Percentiles rank a stretch among this genome's conserved stretches.
These are phyloP conservation scores for Pseudogymnoascus sp. DNA, from an alignment of 2,329 filamentous ascomycete genomes.

Conservation along the genomic window DNA sequence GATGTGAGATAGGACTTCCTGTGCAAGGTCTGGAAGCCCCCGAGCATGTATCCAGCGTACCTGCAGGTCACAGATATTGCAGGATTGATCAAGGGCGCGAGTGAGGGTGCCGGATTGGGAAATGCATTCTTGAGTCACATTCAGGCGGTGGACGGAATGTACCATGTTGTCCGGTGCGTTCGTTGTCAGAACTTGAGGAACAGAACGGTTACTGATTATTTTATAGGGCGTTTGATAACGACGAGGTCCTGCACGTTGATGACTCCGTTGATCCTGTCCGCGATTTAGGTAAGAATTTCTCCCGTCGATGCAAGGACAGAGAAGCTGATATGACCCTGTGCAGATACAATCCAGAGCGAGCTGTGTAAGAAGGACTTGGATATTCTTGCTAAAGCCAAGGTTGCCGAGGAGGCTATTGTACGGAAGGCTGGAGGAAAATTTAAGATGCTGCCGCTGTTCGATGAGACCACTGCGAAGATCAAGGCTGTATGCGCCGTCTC, in stretches of 20 bases:
- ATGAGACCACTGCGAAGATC: conserved; percentile 36
- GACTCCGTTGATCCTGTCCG: conserved; percentile 39
- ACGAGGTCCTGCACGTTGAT: conserved; percentile 39
- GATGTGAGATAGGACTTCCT: conserved; percentile 33
- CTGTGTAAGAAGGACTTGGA: conserved; percentile 37
- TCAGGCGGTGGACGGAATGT: conserved; percentile 39
- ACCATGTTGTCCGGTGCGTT: conserved; percentile 35
- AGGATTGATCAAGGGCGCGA: conserved; percentile 38
- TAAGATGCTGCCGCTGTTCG: conserved; percentile 39
- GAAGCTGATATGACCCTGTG: conserved; percentile 14
- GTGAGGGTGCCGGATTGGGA: conserved; percentile 36
- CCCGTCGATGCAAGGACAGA: background rate
- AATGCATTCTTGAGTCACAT: conserved; percentile 40
- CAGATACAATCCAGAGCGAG: conserved; percentile 34
- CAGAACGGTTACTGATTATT: background rate
- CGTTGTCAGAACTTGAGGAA: background rate
- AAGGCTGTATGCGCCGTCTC: conserved; percentile 22
- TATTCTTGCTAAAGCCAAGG: conserved; percentile 33
- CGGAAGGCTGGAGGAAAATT: conserved; percentile 38
- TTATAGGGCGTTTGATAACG: conserved; percentile 35
- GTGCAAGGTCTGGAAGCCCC: conserved; percentile 39
- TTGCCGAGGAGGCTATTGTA: conserved; percentile 34
- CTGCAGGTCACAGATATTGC: conserved; percentile 40
- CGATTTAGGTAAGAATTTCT: conserved; percentile 31
- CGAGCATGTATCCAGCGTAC: conserved; percentile 37